Conservation (phyloP, 1,139 yeast genomes). For the Saccharomyces uvarum region DNA sequence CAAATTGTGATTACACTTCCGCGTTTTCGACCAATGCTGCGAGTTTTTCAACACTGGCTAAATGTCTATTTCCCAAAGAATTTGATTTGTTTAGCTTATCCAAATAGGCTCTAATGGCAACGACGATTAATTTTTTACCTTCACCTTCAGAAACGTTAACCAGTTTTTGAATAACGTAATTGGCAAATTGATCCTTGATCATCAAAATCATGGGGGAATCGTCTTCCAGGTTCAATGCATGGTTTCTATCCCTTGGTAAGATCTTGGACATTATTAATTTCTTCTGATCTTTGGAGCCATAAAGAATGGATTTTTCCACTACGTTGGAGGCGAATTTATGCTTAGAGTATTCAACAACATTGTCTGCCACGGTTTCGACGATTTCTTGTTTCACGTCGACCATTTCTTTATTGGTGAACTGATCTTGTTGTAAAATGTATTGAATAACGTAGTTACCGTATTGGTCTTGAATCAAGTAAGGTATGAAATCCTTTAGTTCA, state of each 20-base stretch:
- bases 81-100: constrained; percentile 29
- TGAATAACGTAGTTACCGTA: constrained; percentile 97
- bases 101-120: constrained; percentile 51
- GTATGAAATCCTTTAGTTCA: constrained; percentile 68
- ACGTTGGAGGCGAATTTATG: constrained; percentile 98
- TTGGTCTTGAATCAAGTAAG: constrained; percentile 83
- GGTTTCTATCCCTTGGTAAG: constrained; percentile 32
- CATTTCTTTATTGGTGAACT: constrained; percentile 13
- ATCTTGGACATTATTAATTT: constrained; percentile 44
- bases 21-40: constrained; percentile 35
- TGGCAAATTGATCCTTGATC: constrained; percentile 98
- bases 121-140: constrained; percentile 55
- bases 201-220: constrained; percentile 64
- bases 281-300: constrained; percentile 60
- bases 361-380: constrained; percentile 43
- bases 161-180: constrained; percentile 90
- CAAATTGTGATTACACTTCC: constrained; percentile 13
- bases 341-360: constrained; percentile 74
- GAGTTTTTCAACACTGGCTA: constrained; percentile 80
- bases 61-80: constrained; percentile 47
- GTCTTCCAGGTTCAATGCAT: constrained; percentile 41
- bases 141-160: constrained; percentile 72
- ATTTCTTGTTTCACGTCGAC: constrained; percentile 44
- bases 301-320: constrained; percentile 84
- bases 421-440: constrained; percentile 71